phyloP scores from a whole-genome alignment of 495 filamentous ascomycete genomes.

The Paragyromitra xinjiangensis region DNA sequence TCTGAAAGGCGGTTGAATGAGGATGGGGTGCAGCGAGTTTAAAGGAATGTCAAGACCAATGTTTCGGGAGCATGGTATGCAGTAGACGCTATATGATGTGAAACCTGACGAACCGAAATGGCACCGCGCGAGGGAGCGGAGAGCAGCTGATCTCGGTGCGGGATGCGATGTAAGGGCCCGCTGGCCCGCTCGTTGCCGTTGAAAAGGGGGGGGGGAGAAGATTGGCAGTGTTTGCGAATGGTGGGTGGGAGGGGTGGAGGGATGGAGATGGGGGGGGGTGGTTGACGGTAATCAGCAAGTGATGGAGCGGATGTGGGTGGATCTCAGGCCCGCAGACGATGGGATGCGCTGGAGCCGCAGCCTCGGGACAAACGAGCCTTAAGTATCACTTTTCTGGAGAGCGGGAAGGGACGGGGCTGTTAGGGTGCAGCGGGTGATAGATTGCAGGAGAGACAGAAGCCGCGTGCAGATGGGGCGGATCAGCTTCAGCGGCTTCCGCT shows the following conservation, averaged over 20 bases:
- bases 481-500: constrained; percentile 51
- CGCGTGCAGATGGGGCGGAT: constrained; percentile 52
- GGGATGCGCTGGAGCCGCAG: constrained; percentile 48
- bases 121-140: constrained; percentile 47
- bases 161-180: constrained; percentile 54
- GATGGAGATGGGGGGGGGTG: constrained; percentile 26
- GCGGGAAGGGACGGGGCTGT: constrained; percentile 55
- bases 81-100: constrained; percentile 49
- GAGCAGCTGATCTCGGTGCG: constrained; percentile 54
- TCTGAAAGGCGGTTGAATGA: constrained; percentile 38
- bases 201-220: constrained; percentile 21
- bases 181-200: constrained; percentile 37
- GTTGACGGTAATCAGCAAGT: constrained; percentile 28
- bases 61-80: constrained; percentile 52
- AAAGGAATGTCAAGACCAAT: constrained; percentile 51
- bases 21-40: constrained; percentile 47
- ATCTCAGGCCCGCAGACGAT: constrained; percentile 38
- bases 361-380: constrained; percentile 46
- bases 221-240: constrained; percentile 19
- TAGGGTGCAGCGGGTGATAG: constrained; percentile 55
- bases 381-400: constrained; percentile 50
- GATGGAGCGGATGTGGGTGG: constrained; percentile 43
- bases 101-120: constrained; percentile 51
- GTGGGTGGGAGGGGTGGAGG: constrained; percentile 4
- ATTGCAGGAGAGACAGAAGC: constrained; percentile 55